Base-by-base conservation (phyloP, 441 rosid genomes). In the Viola pubescens region DNA sequence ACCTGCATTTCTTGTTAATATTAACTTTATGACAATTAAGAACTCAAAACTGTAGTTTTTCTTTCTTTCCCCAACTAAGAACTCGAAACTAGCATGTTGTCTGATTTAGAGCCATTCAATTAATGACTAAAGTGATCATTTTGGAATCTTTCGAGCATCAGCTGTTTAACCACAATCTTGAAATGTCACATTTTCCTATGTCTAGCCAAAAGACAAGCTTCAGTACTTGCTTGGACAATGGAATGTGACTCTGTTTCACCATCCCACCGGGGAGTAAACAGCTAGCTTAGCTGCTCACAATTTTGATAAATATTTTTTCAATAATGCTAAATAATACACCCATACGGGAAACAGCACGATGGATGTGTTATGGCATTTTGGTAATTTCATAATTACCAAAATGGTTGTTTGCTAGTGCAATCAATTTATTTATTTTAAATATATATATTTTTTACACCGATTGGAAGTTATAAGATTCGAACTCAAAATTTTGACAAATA, bases 271-370 rank as follows among this genome's bases (percentile, higher is more conserved):
- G 60, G 47, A 52, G 66, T 61, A 52, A 9, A 53, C 54, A 73
- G 62, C 79, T 73, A 69, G n/a, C n/a, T n/a, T n/a, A n/a, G n/a
- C n/a, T n/a, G n/a, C 74, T 42, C 73, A 63, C 56, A 44, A 26
- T 26, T 26, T 26, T 26, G 34, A 26, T 26, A 26, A 26, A 26
- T 26, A 26, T n/a, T n/a, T n/a, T n/a, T n/a, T n/a, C n/a, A n/a
- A n/a, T n/a, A n/a, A n/a, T n/a, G n/a, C n/a, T n/a, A n/a, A n/a
- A n/a, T n/a, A n/a, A n/a, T n/a, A n/a, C n/a, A n/a, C n/a, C n/a
- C n/a, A n/a, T n/a, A n/a, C n/a, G n/a, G n/a, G n/a, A n/a, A n/a
- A n/a, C n/a, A n/a, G n/a, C n/a, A n/a, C n/a, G n/a, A n/a, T n/a
- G n/a, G n/a, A n/a, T n/a, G n/a, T n/a, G n/a, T n/a, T n/a, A n/a